Conservation (phyloP, 116 monocot genomes). For the Papilionanthe hybrid region DNA sequence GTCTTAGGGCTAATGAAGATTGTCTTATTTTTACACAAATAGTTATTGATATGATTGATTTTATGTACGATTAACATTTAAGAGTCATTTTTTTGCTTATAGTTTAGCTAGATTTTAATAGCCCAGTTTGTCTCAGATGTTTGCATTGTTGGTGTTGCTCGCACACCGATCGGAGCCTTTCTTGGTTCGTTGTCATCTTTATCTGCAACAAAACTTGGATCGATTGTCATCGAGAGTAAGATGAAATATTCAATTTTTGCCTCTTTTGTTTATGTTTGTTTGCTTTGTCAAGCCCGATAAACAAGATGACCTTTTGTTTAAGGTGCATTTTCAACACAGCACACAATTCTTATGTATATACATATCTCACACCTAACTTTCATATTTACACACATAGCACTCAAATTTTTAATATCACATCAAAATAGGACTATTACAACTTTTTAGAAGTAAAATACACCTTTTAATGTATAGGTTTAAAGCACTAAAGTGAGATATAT, state of each 20-base stretch:
- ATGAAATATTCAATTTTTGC: neutral
- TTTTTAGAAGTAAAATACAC: too few species aligned
- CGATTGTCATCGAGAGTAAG: conserved; percentile 73
- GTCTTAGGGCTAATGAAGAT: neutral
- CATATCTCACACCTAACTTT: too few species aligned
- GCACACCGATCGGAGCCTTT: conserved; percentile 88
- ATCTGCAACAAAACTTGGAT: conserved; percentile 84
- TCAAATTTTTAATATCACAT: too few species aligned
- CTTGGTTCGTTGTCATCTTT: conserved; percentile 83
- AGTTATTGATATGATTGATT: neutral
- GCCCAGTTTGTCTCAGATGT: conserved; percentile 53
- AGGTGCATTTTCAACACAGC: neutral
- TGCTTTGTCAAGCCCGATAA: conserved; percentile 7
- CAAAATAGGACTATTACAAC: too few species aligned
- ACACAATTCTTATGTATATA: too few species aligned
- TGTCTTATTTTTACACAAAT: neutral
- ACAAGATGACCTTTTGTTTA: conserved; percentile 2
- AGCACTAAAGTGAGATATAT: too few species aligned
- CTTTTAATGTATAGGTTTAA: too few species aligned
- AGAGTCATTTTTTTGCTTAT: neutral
- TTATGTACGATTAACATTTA: neutral
- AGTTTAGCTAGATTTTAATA: neutral
- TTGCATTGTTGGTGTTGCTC: conserved; percentile 83
- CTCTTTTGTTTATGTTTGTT: neutral
- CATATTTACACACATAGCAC: too few species aligned